Percentiles rank a stretch among this genome's conserved stretches.
These are phyloP conservation scores for Aspergillus ellipticus DNA, from an alignment of 495 filamentous ascomycete species.

Conservation along the genomic window DNA sequence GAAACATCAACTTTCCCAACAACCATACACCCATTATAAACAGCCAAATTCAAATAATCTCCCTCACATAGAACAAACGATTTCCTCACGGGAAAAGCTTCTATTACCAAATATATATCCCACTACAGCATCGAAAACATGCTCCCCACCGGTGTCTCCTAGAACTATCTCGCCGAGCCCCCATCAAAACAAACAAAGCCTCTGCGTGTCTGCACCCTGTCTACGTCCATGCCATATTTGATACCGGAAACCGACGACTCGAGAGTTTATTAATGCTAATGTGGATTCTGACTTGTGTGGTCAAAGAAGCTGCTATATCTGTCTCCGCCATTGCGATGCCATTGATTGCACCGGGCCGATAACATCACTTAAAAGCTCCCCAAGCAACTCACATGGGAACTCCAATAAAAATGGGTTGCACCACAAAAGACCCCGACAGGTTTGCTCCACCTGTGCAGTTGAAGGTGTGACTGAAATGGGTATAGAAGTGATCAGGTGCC, in stretches of 20 bases:
- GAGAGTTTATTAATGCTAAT: constrained; percentile 45
- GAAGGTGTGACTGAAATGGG: constrained; percentile 41
- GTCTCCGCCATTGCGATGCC: constrained; percentile 46
- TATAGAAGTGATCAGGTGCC: constrained; percentile 35
- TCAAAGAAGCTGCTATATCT: constrained; percentile 49
- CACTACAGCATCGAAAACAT: constrained; percentile 19
- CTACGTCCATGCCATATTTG: constrained; percentile 52
- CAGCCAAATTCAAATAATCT: constrained; percentile 3
- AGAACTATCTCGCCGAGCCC: constrained; percentile 29
- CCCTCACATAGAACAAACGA: constrained; percentile 11
- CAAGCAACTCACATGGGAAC: constrained; percentile 3
- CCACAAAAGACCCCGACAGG: constrained; percentile 19
- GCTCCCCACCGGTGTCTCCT: constrained; percentile 36
- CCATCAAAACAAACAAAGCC: constrained; percentile 8
- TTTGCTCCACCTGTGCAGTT: constrained; percentile 42
- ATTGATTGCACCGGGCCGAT: constrained; percentile 21
- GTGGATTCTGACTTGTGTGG: constrained; percentile 49
- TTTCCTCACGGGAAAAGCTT: constrained; percentile 14
- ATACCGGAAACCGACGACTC: constrained; percentile 44
- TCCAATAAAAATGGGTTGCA: constrained; percentile 1
- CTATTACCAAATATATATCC: constrained; percentile 24
- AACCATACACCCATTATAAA: constrained; percentile 9
- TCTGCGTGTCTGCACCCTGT: constrained; percentile 25
- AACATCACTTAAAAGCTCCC: neutral
- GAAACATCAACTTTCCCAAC: constrained; percentile 35